phyloP scores from a whole-genome alignment of 2,329 filamentous ascomycete genomes.

The Macrophomina pseudophaseolina region DNA sequence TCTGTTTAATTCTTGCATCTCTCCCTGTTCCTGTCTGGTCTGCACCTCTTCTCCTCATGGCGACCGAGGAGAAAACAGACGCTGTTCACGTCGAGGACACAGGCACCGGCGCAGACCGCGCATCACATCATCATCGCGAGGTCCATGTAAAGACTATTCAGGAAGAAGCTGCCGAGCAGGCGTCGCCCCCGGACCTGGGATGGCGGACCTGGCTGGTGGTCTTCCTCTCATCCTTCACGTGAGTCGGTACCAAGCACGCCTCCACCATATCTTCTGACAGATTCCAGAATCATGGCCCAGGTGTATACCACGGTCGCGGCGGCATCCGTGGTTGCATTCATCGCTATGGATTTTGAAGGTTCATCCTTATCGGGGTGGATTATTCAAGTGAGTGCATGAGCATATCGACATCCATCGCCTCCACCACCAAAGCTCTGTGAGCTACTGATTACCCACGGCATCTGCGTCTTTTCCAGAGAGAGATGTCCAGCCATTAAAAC shows the following conservation, averaged over 20 bases:
- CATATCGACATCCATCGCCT: background rate
- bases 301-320: conserved; percentile 63
- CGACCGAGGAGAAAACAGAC: conserved; percentile 8
- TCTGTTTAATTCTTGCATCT: background rate
- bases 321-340: conserved; percentile 62
- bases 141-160: conserved; percentile 36
- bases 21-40: background rate
- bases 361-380: conserved; percentile 60
- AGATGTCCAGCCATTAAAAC: too few species aligned
- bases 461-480: too few species aligned
- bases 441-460: too few species aligned
- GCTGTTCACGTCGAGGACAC: background rate
- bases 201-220: conserved; percentile 62
- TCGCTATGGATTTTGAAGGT: conserved; percentile 59
- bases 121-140: conserved; percentile 6
- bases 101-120: background rate
- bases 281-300: conserved; percentile 54
- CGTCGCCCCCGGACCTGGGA: conserved; percentile 53
- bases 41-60: conserved; percentile 3
- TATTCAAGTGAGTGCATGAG: conserved; percentile 50
- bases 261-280: conserved; percentile 29
- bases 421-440: too few species aligned
- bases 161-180: conserved; percentile 38
- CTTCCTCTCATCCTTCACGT: conserved; percentile 57
- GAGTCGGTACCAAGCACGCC: conserved; percentile 8